Evolutionary conservation across 2,329 filamentous ascomycete genomes (phyloP).

Genomic region (Ophiocordyceps robertsii): DNA sequence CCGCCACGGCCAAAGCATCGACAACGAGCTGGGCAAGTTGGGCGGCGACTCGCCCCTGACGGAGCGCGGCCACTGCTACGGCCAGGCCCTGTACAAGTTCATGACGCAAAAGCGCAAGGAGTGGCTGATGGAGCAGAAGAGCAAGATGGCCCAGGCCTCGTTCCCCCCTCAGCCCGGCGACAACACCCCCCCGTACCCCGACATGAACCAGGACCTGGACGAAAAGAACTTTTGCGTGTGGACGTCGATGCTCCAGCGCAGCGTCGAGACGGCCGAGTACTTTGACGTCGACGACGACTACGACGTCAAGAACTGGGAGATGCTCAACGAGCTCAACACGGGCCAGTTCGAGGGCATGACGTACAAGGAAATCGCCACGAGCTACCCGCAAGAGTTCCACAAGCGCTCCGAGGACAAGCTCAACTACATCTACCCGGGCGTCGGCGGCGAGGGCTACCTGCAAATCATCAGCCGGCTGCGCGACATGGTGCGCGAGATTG

Average conservation of each 20-base stretch:
- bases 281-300: slow-evolving; percentile 89
- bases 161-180: slow-evolving; percentile 89
- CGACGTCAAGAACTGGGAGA: slow-evolving; percentile 94
- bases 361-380: slow-evolving; percentile 75
- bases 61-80: slow-evolving; percentile 67
- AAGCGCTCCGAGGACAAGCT: slow-evolving; percentile 78
- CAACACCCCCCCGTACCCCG: slow-evolving; percentile 87
- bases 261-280: slow-evolving; percentile 73
- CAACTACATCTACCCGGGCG: slow-evolving; percentile 89
- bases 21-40: slow-evolving; percentile 79
- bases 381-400: slow-evolving; percentile 67
- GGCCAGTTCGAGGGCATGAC: slow-evolving; percentile 91
- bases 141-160: slow-evolving; percentile 60
- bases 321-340: slow-evolving; percentile 92
- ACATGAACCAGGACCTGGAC: slow-evolving; percentile 55
- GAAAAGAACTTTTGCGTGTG: slow-evolving; percentile 94
- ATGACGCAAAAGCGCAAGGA: slow-evolving; percentile 66
- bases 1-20: slow-evolving; percentile 77
- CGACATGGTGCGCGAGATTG: slow-evolving; percentile 91
- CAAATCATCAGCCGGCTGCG: slow-evolving; percentile 93
- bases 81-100: slow-evolving; percentile 66
- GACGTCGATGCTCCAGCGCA: slow-evolving; percentile 92
- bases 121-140: slow-evolving; percentile 74
- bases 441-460: slow-evolving; percentile 90
- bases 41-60: slow-evolving; percentile 83